phyloP scores from a whole-genome alignment of 2,329 filamentous ascomycete species.

The Alternaria postmessia region DNA sequence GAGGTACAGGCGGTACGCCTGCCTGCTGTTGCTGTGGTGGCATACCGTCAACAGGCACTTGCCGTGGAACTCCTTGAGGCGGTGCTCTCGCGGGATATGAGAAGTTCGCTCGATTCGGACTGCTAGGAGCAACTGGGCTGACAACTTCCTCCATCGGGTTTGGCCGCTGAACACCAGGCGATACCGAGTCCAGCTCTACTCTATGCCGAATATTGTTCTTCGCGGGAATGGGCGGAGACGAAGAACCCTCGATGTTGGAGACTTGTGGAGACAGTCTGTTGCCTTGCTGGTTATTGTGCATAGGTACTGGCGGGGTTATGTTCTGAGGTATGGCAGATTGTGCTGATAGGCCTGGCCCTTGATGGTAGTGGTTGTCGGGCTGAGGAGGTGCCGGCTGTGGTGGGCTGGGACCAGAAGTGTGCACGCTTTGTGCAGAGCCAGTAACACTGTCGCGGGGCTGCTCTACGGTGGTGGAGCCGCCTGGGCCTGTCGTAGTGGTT shows the following conservation, averaged over 20 bases:
- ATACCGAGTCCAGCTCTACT: slow-evolving; percentile 46
- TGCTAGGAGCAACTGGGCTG: slow-evolving; percentile 38
- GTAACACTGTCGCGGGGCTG: slow-evolving; percentile 30
- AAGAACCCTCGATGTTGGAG: slow-evolving; percentile 17
- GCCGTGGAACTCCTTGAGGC: slow-evolving; percentile 43
- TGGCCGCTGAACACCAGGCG: slow-evolving; percentile 43
- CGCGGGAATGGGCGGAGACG: slow-evolving; percentile 45
- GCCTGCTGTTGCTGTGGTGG: slow-evolving; percentile 17
- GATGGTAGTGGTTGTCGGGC: slow-evolving; percentile 21
- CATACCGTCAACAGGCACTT: slow-evolving; percentile 25
- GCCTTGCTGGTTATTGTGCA: slow-evolving; percentile 8
- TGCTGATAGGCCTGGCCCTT: slow-evolving; percentile 21
- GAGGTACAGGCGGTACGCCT: slow-evolving; percentile 8
- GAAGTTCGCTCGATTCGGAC: slow-evolving; percentile 44
- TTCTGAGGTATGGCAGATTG: slow-evolving; percentile 22
- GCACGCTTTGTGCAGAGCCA: slow-evolving; percentile 36
- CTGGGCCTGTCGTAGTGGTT: slow-evolving; percentile 46
- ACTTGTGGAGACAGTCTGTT: slow-evolving; percentile 15
- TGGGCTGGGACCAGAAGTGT: slow-evolving; percentile 45
- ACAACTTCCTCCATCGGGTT: slow-evolving; percentile 41
- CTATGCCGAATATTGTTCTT: slow-evolving; percentile 48
- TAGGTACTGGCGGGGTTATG: slow-evolving; percentile 14
- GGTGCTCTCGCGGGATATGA: slow-evolving; percentile 46
- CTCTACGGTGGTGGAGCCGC: slow-evolving; percentile 45
- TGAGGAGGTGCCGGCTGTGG: slow-evolving; percentile 39